phyloP scores from a whole-genome alignment of 1,284 basidiomycete genomes.

The Apiotrichum laibachii region DNA sequence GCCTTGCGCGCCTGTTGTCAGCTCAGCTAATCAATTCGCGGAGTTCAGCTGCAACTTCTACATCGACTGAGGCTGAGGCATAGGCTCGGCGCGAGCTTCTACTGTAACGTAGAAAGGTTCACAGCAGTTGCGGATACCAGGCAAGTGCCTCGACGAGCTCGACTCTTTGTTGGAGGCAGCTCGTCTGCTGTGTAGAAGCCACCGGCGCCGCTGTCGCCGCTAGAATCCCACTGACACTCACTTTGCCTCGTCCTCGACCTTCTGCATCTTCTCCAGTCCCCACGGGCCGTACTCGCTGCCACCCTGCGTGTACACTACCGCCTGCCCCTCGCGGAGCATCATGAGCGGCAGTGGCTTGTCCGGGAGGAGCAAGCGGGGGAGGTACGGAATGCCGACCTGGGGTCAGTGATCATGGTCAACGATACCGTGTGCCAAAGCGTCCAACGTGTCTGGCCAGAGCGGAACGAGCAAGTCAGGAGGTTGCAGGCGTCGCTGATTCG shows the following conservation, averaged over 20 bases:
- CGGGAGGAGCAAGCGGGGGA: slow-evolving; percentile 51
- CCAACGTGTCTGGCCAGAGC: too few relatives aligned
- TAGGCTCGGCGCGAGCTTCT: background rate
- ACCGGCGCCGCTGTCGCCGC: too few relatives aligned
- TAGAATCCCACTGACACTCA: slow-evolving; percentile 49
- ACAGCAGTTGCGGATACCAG: too few relatives aligned
- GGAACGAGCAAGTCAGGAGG: background rate
- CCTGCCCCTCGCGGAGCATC: slow-evolving; percentile 76
- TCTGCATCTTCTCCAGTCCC: slow-evolving; percentile 63
- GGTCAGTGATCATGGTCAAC: slow-evolving; percentile 2
- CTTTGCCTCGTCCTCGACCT: slow-evolving; percentile 65
- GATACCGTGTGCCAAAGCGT: too few relatives aligned
- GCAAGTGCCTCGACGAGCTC: too few relatives aligned
- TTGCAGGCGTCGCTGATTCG: too few relatives aligned
- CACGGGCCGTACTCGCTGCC: slow-evolving; percentile 73
- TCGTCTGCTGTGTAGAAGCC: too few relatives aligned
- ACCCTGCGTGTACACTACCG: slow-evolving; percentile 66
- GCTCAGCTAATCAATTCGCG: background rate
- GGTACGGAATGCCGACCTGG: slow-evolving; percentile 65
- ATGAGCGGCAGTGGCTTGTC: slow-evolving; percentile 65
- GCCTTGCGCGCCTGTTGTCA: slow-evolving; percentile 53
- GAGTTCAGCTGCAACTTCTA: too few relatives aligned
- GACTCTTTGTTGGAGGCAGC: too few relatives aligned
- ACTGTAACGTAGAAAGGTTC: too few relatives aligned
- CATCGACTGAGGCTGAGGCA: too few relatives aligned